Base-by-base conservation (phyloP, 2,329 filamentous ascomycete genomes). In the Fusarium gaditjirri region DNA sequence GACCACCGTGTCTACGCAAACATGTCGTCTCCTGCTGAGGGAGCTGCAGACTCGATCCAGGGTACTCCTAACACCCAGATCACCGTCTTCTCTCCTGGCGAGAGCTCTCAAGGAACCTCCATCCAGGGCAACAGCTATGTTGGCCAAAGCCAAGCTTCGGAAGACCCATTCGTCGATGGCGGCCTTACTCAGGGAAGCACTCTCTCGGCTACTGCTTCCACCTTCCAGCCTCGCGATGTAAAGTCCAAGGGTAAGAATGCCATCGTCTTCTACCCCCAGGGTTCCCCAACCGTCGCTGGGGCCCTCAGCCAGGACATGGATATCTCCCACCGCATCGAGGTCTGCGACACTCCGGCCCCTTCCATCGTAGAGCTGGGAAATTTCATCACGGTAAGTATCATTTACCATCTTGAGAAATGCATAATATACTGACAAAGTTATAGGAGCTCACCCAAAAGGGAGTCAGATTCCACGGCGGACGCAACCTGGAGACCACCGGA, bases 51-150 rank as follows among this genome's bases (percentile, higher is more conserved):
- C 56, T 91, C 90, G 16, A 86, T 85, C 76, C 86, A 89, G 73
- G 87, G 86, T 21, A 93, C 91, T 10, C 91, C 91, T 0, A 89
- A 91, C 65, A 92, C 90, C 12, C 87, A 86, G 54, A 72, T 91
- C 44, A 91, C 90, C 9, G 82, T 87, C 10, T 92, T 92, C 77
- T 92, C 90, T 8, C 90, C 90, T 1, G 87, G 89, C 21, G 88
- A 89, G 43, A 62, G 80, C 56, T 85, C 85, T 19, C 80, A 50
- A 31, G 47, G 29, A 25, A 50, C 47, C n/a, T 50, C 47, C 8
- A 8, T 50, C 11, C 47, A 44, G 16, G 43, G 35, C 21, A 81
- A 82, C 33, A 74, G 78, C 13, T 73, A 83, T 42, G 77, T 72
- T 43, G 27, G 65, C 75, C 49, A 53, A 9, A n/a, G 14, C 33